Evolutionary conservation across 371 early-diverging fungal genomes (phyloP), one percentile per base, ranked within the genome.

Genomic region (Amoeboradix gromovi): DNA sequence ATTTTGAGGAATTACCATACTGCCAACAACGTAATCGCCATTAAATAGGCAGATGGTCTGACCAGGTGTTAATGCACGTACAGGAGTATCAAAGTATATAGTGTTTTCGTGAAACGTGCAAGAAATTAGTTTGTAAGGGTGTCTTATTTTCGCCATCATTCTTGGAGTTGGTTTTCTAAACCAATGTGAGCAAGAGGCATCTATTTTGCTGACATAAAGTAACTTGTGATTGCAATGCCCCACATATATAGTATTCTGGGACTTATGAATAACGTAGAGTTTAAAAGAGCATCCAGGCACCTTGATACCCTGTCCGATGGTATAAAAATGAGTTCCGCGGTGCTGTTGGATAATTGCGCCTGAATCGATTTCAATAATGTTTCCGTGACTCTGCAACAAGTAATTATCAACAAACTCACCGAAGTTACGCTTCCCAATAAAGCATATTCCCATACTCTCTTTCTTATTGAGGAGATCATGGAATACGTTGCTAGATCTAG

Each of bases 361-460:
- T 12, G 5, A 12, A 12, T 22, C 12, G 22, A 48, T 48, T 12
- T 48, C 48, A 48, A 48, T 48, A 22, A 48, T 22, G 5, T 48
- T 48, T 22, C 48, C 48, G 5, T 48, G 5, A 22, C 12, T 48
- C 5, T 48, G 48, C 22, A 12, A 5, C 12, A 48, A 75, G 48
- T 82, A 83, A 74, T 83, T 76, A 68, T 80, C 79, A 66, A 94
- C 70, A 72, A 94, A 94, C 17, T 83, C 82, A 1, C 83, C 81
- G 76, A 91, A 93, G 12, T 78, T 80, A 0, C 86, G 79, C 71
- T 90, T 85, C 0, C 94, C 93, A 1, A 94, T 86, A 80, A 94
- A 93, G 71, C 95, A 94, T 28, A 94, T 89, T 0, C 95, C 95
- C 91, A 91, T 90, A 73, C 89, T 89, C 73, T 94, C 95, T 32